A percentile compares a stretch with the other conserved stretches of the same genome.
phyloP scores from a whole-genome alignment of 176 grass and related monocot species.

The Zoysia pacifica region DNA sequence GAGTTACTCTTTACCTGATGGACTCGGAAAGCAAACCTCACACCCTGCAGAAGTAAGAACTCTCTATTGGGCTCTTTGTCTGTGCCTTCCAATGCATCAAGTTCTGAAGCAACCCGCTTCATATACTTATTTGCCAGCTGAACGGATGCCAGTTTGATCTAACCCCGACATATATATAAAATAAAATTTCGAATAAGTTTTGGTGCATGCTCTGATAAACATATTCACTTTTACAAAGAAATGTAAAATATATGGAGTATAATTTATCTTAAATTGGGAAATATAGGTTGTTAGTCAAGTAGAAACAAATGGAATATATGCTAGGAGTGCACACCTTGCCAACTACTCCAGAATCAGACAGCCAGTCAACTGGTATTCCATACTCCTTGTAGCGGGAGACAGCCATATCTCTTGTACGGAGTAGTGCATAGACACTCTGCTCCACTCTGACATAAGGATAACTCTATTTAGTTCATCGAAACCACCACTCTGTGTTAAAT shows the following conservation, averaged over 20 bases:
- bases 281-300: background rate
- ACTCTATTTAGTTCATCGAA: background rate
- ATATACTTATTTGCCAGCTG: conserved; percentile 96
- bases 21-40: conserved; percentile 86
- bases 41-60: conserved; percentile 93
- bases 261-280: background rate
- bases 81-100: conserved; percentile 65
- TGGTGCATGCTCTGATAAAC: background rate
- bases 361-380: conserved; percentile 85
- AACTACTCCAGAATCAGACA: conserved; percentile 80
- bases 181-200: conserved; percentile 21
- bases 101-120: conserved; percentile 83
- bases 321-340: conserved; percentile 71
- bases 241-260: background rate
- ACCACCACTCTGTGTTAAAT: background rate
- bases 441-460: conserved; percentile 67
- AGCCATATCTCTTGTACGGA: conserved; percentile 88
- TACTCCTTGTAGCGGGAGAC: conserved; percentile 82
- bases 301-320: background rate
- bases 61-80: conserved; percentile 92
- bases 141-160: conserved; percentile 96
- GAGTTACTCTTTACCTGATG: conserved; percentile 63
- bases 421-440: conserved; percentile 86
- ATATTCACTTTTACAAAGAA: background rate
- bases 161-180: conserved; percentile 32